Evolutionary conservation across 2,329 filamentous ascomycete genomes (phyloP).

Genomic region (Pyricularia sp.): DNA sequence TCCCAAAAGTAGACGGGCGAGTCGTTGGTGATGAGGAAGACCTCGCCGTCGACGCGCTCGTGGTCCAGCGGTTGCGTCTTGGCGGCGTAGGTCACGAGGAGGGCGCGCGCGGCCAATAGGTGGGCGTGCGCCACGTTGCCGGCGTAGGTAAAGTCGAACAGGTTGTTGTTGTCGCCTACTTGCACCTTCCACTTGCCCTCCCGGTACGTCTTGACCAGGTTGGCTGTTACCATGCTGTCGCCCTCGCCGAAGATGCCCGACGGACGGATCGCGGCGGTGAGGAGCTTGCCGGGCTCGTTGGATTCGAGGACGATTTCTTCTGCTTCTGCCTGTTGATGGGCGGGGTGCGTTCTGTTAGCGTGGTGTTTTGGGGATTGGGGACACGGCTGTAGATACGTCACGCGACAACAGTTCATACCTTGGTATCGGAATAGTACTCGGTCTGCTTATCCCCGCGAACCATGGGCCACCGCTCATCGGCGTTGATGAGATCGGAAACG

Average conservation of each 20-base stretch:
- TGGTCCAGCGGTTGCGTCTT: slow-evolving; percentile 56
- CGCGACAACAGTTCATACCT: slow-evolving; percentile 38
- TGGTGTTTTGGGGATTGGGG: background rate
- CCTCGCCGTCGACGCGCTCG: slow-evolving; percentile 73
- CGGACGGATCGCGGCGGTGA: slow-evolving; percentile 75
- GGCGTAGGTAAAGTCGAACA: slow-evolving; percentile 58
- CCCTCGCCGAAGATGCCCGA: slow-evolving; percentile 88
- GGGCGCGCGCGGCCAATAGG: slow-evolving; percentile 65
- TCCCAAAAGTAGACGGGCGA: slow-evolving; percentile 87
- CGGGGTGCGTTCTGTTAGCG: background rate
- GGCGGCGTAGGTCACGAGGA: slow-evolving; percentile 51
- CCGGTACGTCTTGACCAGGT: slow-evolving; percentile 63
- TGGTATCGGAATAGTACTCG: slow-evolving; percentile 86
- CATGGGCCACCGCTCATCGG: slow-evolving; percentile 73
- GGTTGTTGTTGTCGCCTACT: slow-evolving; percentile 60
- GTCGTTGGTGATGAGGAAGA: slow-evolving; percentile 87
- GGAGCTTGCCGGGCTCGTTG: slow-evolving; percentile 49
- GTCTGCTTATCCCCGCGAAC: slow-evolving; percentile 61
- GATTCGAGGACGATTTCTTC: slow-evolving; percentile 72
- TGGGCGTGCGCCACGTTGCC: slow-evolving; percentile 66
- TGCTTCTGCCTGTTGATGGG: slow-evolving; percentile 54
- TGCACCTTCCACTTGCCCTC: slow-evolving; percentile 66
- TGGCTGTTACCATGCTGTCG: slow-evolving; percentile 67
- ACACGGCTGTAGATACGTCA: background rate
- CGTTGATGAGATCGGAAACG: slow-evolving; percentile 67